Conservation (phyloP, 371 early-diverging fungal species). For the Apophysomyces trapeziformis region DNA sequence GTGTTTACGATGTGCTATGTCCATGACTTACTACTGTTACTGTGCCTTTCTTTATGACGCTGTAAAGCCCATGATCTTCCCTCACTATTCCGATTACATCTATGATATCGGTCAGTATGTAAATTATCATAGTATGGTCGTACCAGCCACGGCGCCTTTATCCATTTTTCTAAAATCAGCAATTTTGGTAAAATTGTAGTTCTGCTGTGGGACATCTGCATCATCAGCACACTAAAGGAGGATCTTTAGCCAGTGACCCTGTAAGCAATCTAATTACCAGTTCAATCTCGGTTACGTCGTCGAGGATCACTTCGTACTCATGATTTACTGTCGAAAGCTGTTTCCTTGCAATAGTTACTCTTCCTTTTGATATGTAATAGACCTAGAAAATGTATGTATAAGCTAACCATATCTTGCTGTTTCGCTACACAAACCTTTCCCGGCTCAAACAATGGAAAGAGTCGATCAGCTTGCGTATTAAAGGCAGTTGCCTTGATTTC, state of each 20-base stretch:
- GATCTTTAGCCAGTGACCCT: not conserved
- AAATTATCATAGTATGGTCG: not conserved
- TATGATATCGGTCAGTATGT: slow-evolving; percentile 10
- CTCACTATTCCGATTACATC: slow-evolving; percentile 81
- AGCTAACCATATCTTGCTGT: not conserved
- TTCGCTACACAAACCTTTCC: slow-evolving; percentile 55
- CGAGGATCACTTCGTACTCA: slow-evolving; percentile 85
- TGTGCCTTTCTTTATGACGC: slow-evolving; percentile 62
- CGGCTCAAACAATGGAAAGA: slow-evolving; percentile 76
- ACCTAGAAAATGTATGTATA: slow-evolving; percentile 21
- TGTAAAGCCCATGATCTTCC: slow-evolving; percentile 52
- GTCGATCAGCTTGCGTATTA: slow-evolving; percentile 78
- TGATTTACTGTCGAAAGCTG: slow-evolving; percentile 71
- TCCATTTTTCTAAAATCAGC: slow-evolving; percentile 55
- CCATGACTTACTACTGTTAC: slow-evolving; percentile 35
- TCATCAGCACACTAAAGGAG: slow-evolving; percentile 53
- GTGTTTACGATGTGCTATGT: not conserved
- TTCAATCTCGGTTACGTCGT: slow-evolving; percentile 53
- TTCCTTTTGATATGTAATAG: slow-evolving; percentile 65
- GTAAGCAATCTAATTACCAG: slow-evolving; percentile 33
- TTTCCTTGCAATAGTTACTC: slow-evolving; percentile 76
- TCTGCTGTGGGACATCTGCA: slow-evolving; percentile 56
- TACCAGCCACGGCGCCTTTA: slow-evolving; percentile 64
- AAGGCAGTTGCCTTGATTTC: slow-evolving; percentile 94
- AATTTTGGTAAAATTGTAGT: slow-evolving; percentile 62